phyloP scores from a whole-genome alignment of 306 rosid genomes.

The Gillenia trifoliata region DNA sequence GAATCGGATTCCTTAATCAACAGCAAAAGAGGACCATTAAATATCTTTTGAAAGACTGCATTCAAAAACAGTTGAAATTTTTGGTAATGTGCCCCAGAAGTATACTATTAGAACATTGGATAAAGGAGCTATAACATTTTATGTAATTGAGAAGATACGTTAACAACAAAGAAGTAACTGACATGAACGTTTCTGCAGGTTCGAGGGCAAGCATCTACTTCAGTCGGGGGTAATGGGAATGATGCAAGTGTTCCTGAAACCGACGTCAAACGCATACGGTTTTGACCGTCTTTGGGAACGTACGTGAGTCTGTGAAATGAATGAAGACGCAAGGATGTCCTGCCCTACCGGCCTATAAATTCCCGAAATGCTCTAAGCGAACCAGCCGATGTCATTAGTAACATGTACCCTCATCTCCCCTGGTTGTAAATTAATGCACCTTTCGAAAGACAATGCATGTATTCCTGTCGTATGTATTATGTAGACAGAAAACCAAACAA shows the following conservation, averaged over 20 bases:
- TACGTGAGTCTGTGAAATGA: neutral
- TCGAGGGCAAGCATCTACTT: constrained; percentile 39
- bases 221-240: constrained; percentile 43
- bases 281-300: constrained; percentile 18
- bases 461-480: neutral
- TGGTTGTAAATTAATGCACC: constrained; percentile 9
- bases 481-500: neutral
- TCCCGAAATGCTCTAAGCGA: constrained; percentile 12
- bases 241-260: constrained; percentile 75
- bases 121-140: neutral
- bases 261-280: constrained; percentile 52
- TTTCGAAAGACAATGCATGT: neutral
- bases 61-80: too few relatives aligned
- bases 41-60: too few relatives aligned
- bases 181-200: constrained; percentile 47
- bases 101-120: neutral
- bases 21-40: too few relatives aligned
- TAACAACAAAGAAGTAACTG: neutral
- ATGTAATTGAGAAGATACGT: neutral
- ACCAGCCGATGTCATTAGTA: constrained; percentile 1
- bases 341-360: constrained; percentile 8
- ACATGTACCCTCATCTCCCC: neutral
- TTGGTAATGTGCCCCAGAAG: too few relatives aligned
- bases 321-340: neutral
- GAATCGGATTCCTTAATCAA: too few relatives aligned